Base-by-base conservation (phyloP, 352 stramenopile species). In the Phytophthora tentaculata region DNA sequence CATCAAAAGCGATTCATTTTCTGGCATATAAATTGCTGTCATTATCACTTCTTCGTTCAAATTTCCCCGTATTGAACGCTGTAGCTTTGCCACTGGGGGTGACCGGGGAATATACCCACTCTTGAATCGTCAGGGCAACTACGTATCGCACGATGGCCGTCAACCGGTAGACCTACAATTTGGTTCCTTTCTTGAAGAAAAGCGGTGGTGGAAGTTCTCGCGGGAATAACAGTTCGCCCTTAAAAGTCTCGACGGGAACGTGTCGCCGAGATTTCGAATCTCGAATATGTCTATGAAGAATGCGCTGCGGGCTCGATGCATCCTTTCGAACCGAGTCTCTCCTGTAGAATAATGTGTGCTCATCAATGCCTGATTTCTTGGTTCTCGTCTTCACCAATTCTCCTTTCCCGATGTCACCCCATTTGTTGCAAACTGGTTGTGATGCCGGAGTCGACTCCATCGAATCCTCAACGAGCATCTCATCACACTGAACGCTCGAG, bases 111-210 rank as follows among this genome's bases (percentile, higher is more conserved):
- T n/a, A n/a, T n/a, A n/a, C n/a, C n/a, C n/a, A n/a, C n/a, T n/a
- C n/a, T n/a, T n/a, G n/a, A n/a, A n/a, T n/a, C n/a, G n/a, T n/a
- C n/a, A n/a, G n/a, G n/a, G n/a, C n/a, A n/a, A n/a, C n/a, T n/a
- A n/a, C n/a, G n/a, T n/a, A n/a, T n/a, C n/a, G n/a, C n/a, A n/a
- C n/a, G n/a, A n/a, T n/a, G n/a, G n/a, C n/a, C n/a, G n/a, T n/a
- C n/a, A n/a, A n/a, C n/a, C 12, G 7, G 5, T 26, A 26, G 43
- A 50, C 43, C 19, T 35, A 52, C 45, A 10, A 52, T 35, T 54
- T 67, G 64, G 41, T 14, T 24, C 48, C 61, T 75, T 84, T 84
- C 23, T 83, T 63, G 37, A 84, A 87, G 55, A 81, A 87, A 35
- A 87, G 69, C 24, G 79, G 76, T 1, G 79, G 79, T 1, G 79